Conservation (phyloP, 352 stramenopile genomes). For the Elongisporangium anandrum region DNA sequence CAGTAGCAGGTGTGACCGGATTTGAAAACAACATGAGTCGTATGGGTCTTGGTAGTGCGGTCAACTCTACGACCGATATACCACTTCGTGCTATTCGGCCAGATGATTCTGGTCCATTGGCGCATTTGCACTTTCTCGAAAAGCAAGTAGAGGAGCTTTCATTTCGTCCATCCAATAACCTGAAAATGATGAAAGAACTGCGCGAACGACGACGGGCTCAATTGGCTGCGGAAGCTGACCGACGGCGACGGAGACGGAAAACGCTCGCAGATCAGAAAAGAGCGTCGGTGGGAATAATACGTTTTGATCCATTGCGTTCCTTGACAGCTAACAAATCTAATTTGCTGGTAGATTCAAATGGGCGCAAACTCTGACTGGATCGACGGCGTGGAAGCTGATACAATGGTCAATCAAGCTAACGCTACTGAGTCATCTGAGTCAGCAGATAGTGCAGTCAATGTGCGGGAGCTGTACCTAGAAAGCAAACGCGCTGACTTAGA, state of each 20-base stretch:
- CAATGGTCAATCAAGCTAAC: neutral
- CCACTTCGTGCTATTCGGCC: constrained; percentile 32
- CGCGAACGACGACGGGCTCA: constrained; percentile 61
- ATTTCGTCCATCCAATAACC: constrained; percentile 72
- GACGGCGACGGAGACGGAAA: constrained; percentile 42
- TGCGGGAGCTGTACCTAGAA: constrained; percentile 35
- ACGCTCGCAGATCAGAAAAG: constrained; percentile 32
- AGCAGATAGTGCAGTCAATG: neutral
- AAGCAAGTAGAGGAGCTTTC: constrained; percentile 41
- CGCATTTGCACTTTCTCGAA: constrained; percentile 40
- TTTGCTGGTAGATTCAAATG: constrained; percentile 9
- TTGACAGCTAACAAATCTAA: too few relatives aligned
- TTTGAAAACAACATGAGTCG: constrained; percentile 71
- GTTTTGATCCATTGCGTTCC: neutral
- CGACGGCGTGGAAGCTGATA: neutral
- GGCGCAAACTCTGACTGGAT: neutral
- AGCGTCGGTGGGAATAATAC: neutral
- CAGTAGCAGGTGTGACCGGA: constrained; percentile 28
- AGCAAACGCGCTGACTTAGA: constrained; percentile 38
- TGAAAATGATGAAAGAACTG: constrained; percentile 85
- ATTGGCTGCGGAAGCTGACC: constrained; percentile 62
- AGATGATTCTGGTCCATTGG: constrained; percentile 30
- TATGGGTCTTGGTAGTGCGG: constrained; percentile 29
- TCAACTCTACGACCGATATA: constrained; percentile 9
- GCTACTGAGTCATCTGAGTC: neutral